Percentiles rank a stretch among this genome's conserved stretches.
Evolutionary conservation across 73 alveolate genomes (phyloP).

Genomic region (Effrenium voratum): DNA sequence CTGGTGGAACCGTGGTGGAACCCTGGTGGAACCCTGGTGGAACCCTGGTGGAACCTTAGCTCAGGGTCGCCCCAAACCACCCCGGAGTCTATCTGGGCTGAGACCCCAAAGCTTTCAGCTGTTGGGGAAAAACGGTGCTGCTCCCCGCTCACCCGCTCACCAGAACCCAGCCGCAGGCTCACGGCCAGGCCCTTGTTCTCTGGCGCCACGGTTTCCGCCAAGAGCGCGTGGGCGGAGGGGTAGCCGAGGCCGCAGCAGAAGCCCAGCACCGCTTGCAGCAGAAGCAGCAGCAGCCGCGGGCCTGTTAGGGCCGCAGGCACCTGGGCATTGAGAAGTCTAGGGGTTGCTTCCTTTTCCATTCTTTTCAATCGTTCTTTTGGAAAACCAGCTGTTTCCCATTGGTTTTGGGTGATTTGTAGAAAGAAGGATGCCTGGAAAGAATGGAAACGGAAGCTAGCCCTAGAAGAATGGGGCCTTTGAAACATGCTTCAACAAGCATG

Average conservation of each 20-base stretch:
- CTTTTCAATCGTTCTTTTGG: no score
- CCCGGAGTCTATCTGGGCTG: not conserved
- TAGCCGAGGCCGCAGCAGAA: conserved; percentile 35
- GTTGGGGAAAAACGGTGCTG: no score
- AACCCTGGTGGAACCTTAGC: not conserved
- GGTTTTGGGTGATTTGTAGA: no score
- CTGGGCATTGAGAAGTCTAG: not conserved
- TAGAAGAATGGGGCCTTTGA: no score
- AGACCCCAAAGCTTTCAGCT: not conserved
- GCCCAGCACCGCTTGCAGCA: not conserved
- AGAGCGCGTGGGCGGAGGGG: conserved; percentile 2
- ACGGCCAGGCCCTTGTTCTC: not conserved
- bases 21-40: not conserved
- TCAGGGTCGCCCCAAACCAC: not conserved
- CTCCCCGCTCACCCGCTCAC: no score
- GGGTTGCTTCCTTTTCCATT: no score
- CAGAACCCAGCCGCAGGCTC: not conserved
- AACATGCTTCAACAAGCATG: no score
- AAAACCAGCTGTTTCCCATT: not conserved
- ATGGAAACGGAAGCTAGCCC: no score
- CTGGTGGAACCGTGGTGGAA: not conserved
- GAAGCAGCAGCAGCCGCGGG: not conserved
- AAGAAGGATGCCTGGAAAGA: no score
- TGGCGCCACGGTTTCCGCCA: conserved; percentile 19
- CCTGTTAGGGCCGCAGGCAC: not conserved